Conservation (phyloP, 331 rosid species). For the Cydonia oblonga region DNA sequence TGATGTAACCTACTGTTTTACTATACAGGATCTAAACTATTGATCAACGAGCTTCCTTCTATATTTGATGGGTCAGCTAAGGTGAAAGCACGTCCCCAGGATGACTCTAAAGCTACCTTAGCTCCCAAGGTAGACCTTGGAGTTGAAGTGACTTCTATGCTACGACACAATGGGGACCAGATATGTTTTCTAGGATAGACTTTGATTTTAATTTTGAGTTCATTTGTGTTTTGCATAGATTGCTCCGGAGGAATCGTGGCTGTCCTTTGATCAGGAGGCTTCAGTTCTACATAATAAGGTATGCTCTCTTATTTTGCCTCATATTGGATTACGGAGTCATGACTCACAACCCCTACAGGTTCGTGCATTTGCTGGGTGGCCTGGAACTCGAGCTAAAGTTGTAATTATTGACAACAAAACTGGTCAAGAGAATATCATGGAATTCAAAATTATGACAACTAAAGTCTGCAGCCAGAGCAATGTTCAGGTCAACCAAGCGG, state of each 20-base stretch:
- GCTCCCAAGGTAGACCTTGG: slow-evolving; percentile 71
- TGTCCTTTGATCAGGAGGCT: slow-evolving; percentile 76
- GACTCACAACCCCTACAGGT: slow-evolving; percentile 55
- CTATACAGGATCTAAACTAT: slow-evolving; percentile 56
- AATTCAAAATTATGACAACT: slow-evolving; percentile 71
- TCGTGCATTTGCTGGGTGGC: slow-evolving; percentile 99
- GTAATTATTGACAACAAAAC: slow-evolving; percentile 34
- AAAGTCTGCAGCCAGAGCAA: slow-evolving; percentile 35
- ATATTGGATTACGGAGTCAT: slow-evolving; percentile 24
- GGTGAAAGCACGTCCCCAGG: slow-evolving; percentile 60
- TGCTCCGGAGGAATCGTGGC: slow-evolving; percentile 72
- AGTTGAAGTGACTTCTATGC: neutral
- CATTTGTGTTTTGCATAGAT: slow-evolving; percentile 42
- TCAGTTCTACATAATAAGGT: slow-evolving; percentile 74
- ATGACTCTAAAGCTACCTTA: slow-evolving; percentile 58
- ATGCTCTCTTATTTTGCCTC: slow-evolving; percentile 20
- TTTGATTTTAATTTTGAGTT: neutral
- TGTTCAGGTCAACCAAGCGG: slow-evolving; percentile 28
- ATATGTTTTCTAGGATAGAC: neutral
- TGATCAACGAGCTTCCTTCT: slow-evolving; percentile 65
- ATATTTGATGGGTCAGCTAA: slow-evolving; percentile 83
- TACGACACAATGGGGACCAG: neutral
- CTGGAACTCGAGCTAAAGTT: slow-evolving; percentile 79
- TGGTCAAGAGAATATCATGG: slow-evolving; percentile 39
- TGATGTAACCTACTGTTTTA: neutral